Evolutionary conservation across 2,329 filamentous ascomycete genomes (phyloP), one percentile per base, ranked within the genome.

Genomic region (Macroventuria anomochaeta): DNA sequence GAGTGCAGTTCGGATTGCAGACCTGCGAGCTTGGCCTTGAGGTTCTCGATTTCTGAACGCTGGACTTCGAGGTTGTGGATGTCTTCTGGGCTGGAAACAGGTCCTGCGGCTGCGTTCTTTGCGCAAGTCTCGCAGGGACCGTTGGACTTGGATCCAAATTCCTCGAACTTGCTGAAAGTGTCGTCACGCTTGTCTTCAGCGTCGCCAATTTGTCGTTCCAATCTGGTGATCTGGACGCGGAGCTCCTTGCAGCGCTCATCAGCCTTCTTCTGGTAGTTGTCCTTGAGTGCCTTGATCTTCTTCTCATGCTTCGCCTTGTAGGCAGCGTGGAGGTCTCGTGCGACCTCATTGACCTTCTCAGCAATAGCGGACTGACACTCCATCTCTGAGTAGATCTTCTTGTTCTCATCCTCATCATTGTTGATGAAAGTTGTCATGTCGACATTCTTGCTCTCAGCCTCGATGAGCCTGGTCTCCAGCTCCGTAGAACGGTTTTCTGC

Each of bases 261-360:
- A 85, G 91, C 95, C 48, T 93, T 87, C 39, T 85, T 84, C 74
- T 97, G 91, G 77, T 97, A 88, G 68, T 83, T 85, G 65, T 87
- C 85, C 72, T 88, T 97, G 61, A 99, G 81, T 3, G 93, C 93
- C 1, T 90, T 85, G 37, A 97, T 93, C 79, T 99, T 99, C 58
- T 88, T 91, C 79, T 97, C 93, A 73, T 99, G 95, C 78, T 99
- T 99, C 71, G 89, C 87, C 79, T 97, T 97, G 83, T 99, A 99
- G 10, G 96, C 83, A 0, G 88, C 83, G 72, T 99, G 95, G 33
- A 99, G 83, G 71, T 99, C 95, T 25, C 91, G 85, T n/a, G 76
- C 78, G 10, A 81, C 76, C 15, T 78, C 76, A 39, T 93, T 93
- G 33, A 97, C 92, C 62, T 93, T 91, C 75, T 96, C 91, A 18